These are phyloP conservation scores for Botrytis hyacinthi DNA, from an alignment of 2,329 filamentous ascomycete genomes.

Conservation along the genomic window DNA sequence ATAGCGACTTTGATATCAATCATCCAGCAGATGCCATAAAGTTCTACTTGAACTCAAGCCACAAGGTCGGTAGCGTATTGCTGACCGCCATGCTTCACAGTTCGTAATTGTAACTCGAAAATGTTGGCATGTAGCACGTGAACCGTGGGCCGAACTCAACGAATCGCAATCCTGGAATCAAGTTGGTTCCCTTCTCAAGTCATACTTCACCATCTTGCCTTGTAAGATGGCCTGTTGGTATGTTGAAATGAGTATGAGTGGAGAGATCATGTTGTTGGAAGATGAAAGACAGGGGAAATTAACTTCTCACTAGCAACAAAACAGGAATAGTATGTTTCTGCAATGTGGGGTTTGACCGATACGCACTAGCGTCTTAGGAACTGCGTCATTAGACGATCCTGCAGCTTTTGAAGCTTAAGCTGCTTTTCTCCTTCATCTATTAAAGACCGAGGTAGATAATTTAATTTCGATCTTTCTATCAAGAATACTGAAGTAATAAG, in stretches of 20 bases:
- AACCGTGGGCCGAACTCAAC: not conserved
- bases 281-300: not conserved
- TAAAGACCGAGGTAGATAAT: not conserved
- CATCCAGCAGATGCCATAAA: not conserved
- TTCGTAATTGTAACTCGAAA: not conserved
- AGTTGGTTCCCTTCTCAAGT: not conserved
- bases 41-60: not conserved
- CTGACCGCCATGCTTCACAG: not conserved
- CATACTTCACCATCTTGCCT: not conserved
- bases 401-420: constrained; percentile 1
- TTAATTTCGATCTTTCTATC: not conserved
- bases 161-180: not conserved
- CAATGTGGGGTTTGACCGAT: not conserved
- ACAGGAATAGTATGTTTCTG: not conserved
- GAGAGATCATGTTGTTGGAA: not conserved
- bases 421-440: not conserved
- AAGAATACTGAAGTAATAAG: not conserved
- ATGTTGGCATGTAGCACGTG: not conserved
- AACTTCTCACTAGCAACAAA: not conserved
- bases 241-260: not conserved
- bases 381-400: constrained; percentile 9
- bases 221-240: not conserved
- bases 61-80: not conserved
- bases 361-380: not conserved
- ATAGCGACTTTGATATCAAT: not conserved